Conservation (phyloP, 2,329 filamentous ascomycete genomes). For the Neoascochyta sp. region DNA sequence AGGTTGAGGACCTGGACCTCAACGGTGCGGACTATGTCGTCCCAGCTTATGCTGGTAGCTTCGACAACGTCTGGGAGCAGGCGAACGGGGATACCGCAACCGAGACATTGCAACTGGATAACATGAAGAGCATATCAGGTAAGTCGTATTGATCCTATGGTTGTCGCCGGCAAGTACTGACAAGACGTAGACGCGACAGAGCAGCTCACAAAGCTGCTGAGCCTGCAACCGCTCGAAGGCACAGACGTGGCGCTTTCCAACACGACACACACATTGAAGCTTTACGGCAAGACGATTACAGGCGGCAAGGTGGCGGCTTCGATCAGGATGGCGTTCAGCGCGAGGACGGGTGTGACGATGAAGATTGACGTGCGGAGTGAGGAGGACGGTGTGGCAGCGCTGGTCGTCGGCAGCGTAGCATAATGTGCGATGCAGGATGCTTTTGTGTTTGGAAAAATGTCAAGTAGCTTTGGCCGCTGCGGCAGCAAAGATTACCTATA, state of each 20-base stretch:
- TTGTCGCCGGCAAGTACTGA: slow-evolving; percentile 11
- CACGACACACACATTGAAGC: slow-evolving; percentile 89
- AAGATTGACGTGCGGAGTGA: slow-evolving; percentile 92
- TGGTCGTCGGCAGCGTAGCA: slow-evolving; percentile 80
- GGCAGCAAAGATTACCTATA: no score
- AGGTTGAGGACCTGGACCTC: slow-evolving; percentile 89
- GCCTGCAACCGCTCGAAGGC: slow-evolving; percentile 88
- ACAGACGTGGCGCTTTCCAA: slow-evolving; percentile 85
- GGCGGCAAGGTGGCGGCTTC: slow-evolving; percentile 84
- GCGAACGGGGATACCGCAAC: slow-evolving; percentile 85
- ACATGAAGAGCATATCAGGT: slow-evolving; percentile 90
- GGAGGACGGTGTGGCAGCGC: slow-evolving; percentile 81
- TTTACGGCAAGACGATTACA: slow-evolving; percentile 90
- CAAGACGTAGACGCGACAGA: slow-evolving; percentile 74
- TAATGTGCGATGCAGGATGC: slow-evolving; percentile 43
- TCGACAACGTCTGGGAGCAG: slow-evolving; percentile 93
- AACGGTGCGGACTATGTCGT: slow-evolving; percentile 90
- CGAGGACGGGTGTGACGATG: slow-evolving; percentile 89
- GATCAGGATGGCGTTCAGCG: slow-evolving; percentile 89
- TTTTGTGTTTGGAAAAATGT: slow-evolving; percentile 4
- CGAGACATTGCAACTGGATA: slow-evolving; percentile 83
- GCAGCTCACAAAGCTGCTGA: slow-evolving; percentile 79
- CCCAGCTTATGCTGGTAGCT: slow-evolving; percentile 90
- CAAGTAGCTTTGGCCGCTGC: no score
- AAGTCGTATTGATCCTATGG: slow-evolving; percentile 38